Conservation (phyloP, 2,329 filamentous ascomycete genomes). For the Xylariomycetidae sp. region DNA sequence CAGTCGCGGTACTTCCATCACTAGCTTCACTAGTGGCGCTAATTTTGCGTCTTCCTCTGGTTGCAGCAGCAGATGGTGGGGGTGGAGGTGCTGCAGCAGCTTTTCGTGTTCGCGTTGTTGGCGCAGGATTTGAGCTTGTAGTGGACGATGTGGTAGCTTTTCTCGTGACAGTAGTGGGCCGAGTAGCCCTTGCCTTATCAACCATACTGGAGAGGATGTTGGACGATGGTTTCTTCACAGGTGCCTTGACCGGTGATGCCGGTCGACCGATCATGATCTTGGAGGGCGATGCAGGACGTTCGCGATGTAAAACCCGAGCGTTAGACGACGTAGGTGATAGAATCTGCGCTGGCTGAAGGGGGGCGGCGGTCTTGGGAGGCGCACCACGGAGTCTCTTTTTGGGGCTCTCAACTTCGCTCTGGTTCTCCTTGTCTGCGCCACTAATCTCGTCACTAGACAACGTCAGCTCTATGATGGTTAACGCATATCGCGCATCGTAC, state of each 20-base stretch:
- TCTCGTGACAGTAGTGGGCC: constrained; percentile 39
- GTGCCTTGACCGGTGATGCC: constrained; percentile 30
- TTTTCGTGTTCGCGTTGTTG: constrained; percentile 28
- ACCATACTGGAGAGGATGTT: constrained; percentile 53
- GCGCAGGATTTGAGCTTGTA: constrained; percentile 32
- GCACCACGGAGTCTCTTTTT: constrained; percentile 61
- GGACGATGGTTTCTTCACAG: constrained; percentile 31
- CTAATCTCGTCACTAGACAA: constrained; percentile 55
- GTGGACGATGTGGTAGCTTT: constrained; percentile 43
- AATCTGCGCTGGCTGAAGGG: constrained; percentile 52
- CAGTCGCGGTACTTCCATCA: constrained; percentile 60
- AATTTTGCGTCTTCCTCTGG: constrained; percentile 46
- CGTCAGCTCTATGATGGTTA: constrained; percentile 13
- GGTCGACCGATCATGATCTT: constrained; percentile 48
- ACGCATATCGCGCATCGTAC: constrained; percentile 32
- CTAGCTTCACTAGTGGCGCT: constrained; percentile 61
- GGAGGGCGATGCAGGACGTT: constrained; percentile 42
- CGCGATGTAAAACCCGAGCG: constrained; percentile 60
- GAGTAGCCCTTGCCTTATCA: constrained; percentile 54
- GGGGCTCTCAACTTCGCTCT: constrained; percentile 55
- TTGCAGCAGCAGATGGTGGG: constrained; percentile 35
- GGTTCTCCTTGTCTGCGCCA: constrained; percentile 74
- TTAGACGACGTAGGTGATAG: constrained; percentile 82
- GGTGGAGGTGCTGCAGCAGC: constrained; percentile 32
- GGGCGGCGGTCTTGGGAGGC: constrained; percentile 33